Evolutionary conservation across 2,329 filamentous ascomycete species (phyloP).

Genomic region (Atkinsonella texensis): DNA sequence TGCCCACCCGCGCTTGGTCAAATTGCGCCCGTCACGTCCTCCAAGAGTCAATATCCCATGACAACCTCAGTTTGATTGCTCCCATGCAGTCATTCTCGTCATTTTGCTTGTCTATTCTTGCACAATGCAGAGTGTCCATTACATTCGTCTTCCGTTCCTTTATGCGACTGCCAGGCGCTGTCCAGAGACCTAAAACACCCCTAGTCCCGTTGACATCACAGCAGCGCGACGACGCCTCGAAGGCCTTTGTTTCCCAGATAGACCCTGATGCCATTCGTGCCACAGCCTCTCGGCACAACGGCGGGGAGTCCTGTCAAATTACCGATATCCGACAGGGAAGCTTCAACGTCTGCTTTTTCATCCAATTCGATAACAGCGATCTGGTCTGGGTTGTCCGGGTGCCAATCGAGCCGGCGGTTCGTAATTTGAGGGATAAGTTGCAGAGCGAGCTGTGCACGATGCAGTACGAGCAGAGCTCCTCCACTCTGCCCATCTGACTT

Average conservation of each 20-base stretch:
- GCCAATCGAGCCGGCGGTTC: background rate
- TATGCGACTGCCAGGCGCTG: too few species aligned
- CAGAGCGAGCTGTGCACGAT: background rate
- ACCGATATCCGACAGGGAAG: background rate
- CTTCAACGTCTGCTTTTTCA: background rate
- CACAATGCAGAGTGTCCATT: too few species aligned
- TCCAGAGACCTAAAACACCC: too few species aligned
- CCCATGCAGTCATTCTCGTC: too few species aligned
- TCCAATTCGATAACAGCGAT: background rate
- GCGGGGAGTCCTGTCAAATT: background rate
- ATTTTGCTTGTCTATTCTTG: too few species aligned
- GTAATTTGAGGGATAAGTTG: background rate
- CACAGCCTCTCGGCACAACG: background rate
- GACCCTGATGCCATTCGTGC: background rate
- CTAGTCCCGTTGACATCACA: too few species aligned
- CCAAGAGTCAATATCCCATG: too few species aligned
- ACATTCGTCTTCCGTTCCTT: background rate
- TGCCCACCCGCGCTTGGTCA: too few species aligned
- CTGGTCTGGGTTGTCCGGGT: background rate
- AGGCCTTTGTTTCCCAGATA: background rate
- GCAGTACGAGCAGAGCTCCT: background rate
- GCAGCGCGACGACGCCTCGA: background rate
- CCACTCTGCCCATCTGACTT: too few species aligned
- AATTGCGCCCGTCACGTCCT: too few species aligned
- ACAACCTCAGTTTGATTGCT: too few species aligned